Base-by-base conservation (phyloP, 805 yeast genomes). In the Candida ponderosae region DNA sequence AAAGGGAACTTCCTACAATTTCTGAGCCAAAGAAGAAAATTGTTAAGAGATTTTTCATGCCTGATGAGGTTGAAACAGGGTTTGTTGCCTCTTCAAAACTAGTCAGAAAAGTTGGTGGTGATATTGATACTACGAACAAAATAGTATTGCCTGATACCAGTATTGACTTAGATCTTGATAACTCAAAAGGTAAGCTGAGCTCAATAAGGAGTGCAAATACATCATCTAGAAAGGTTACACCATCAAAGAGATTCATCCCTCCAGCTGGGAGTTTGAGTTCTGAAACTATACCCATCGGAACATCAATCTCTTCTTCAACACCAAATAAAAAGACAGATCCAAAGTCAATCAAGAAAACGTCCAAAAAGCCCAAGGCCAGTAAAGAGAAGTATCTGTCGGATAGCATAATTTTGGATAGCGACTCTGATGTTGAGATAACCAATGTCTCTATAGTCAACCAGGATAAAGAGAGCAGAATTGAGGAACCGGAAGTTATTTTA, bases 41-140 rank as follows among this genome's bases (percentile, higher is more conserved):
- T 29, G 42, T 16, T 37, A 74, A 80, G 53, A 61, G 58, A 32
- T 82, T 82, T 44, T 78, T 76, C 54, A 77, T 82, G 85, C 93
- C 93, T 0, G 83, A 79, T 44, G 67, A 76, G 48, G 89, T 76
- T 5, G 72, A 68, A 30, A 71, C 79, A 0, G 89, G 87, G 0
- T 81, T 83, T 45, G 62, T 63, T 28, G 59, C 62, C 18, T 86
- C 77, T 1, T 65, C 74, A 3, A 54, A 56, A 5, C 46, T 81
- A 50, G 69, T 79, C 0, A 55, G 57, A 24, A 63, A 61, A 38
- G 29, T 46, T 17, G 46, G 40, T 16, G 32, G 24, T 6, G 20
- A 21, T 18, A 20, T 29, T 19, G 14, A 13, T 18, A n/a, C 23
- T 13, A 18, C 6, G 4, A 23, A 14, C n/a, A 16, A 17, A 8